Evolutionary conservation across 2,329 filamentous ascomycete genomes (phyloP), one percentile per base, ranked within the genome.

Genomic region (Fusarium sp.): DNA sequence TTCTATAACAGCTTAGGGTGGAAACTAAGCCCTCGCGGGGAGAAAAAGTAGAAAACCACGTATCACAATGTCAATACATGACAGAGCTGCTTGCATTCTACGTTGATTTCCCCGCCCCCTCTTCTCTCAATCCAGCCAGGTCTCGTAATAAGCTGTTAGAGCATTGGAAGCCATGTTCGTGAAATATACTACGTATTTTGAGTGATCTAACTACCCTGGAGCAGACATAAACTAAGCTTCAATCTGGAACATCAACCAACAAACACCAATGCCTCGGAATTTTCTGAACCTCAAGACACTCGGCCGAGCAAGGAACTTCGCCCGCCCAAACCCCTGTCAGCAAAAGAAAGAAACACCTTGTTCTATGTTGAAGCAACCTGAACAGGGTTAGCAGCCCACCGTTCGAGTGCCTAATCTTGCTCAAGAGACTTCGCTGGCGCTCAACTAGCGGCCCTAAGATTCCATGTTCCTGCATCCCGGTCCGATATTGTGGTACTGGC

Each of bases 401-500:
- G 63, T 60, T 60, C 37, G 45, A 48, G 42, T 63, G 44, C 60
- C 44, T 60, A 63, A 63, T 42, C 42, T 55, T 58, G 62, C 42
- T 56, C 26, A 26, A 60, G 50, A 27, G 27, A 59, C 23, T 55
- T 42, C 23, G 20, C 23, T 60, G 56, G 41, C 33, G 56, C 38
- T 32, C 54, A 54, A 32, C 48, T 57, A 60, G 57, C 41, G 64
- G 63, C 60, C 53, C 33, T 27, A 53, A 35, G 56, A 44, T 58
- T 42, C 57, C 60, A 49, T 52, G 73, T 73, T 73, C 73, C 69
- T 75, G 73, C 73, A 69, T 75, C 46, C 40, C 52, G 45, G 57
- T 35, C 44, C 53, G 50, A 42, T 49, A 52, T 62, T 42, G 58
- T 45, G 61, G 54, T 44, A 40, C 41, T 55, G 50, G 42, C 20